Base-by-base conservation (phyloP, 2,329 filamentous ascomycete species). In the Paecilomyces sp. region DNA sequence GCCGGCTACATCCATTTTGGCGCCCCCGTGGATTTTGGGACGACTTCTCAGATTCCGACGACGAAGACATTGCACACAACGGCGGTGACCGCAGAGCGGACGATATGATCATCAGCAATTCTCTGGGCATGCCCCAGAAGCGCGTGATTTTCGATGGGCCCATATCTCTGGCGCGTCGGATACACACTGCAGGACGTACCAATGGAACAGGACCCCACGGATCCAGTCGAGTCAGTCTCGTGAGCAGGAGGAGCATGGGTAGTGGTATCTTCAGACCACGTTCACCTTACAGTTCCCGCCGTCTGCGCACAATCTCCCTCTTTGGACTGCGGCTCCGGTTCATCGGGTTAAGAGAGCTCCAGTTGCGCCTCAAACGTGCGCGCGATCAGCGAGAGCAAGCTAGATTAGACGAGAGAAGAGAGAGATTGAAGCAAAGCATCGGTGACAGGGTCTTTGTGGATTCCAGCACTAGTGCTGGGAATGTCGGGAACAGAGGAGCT, bases 21-120 rank as follows among this genome's bases (percentile, higher is more conserved):
- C 79, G 82, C 24, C 85, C 85, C 1, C 80, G 81, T 41, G 80
- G 80, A n/a, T 86, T 87, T 70, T 87, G 84, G 84, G 83, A 86
- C 47, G 82, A 82, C 47, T 72, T 83, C 28, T 73, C 77, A 15
- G 74, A 75, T 55, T 72, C 74, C 11, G 77, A 79, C 47, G 74
- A 68, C 25, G 74, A 77, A 8, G 70, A 70, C 4, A 53, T 25
- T 54, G 51, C 2, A 58, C 68, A 31, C 57, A 65, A 6, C 58
- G 15, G 13, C 18, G 71, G 74, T 34, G 67, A 72, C 8, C 65
- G 67, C 31, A 58, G 64, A n/a, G 62, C 67, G 15, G 63, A 68
- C 25, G 78, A 79, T 24, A 79, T 82, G 57, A 67, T 82, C 31
- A 77, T 84, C 36, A 82, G 80, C 57, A 86, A 86, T 65, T 82